phyloP scores from a whole-genome alignment of 805 yeast species.

The Ogataea naganishii region DNA sequence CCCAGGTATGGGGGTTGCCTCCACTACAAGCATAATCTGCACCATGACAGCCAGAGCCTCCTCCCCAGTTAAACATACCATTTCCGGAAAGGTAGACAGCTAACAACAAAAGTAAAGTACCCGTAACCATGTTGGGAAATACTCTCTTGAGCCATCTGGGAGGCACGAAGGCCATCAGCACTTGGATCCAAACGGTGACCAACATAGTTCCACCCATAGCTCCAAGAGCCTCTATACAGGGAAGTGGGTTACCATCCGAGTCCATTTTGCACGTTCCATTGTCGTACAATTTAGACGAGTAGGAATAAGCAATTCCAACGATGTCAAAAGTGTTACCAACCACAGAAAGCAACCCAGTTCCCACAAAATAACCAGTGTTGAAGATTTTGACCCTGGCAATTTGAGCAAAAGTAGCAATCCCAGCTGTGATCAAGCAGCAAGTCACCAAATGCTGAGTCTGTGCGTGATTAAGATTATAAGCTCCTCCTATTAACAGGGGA shows the following conservation, averaged over 20 bases:
- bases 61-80: constrained; percentile 74
- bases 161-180: constrained; percentile 60
- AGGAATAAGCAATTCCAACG: constrained; percentile 57
- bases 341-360: constrained; percentile 74
- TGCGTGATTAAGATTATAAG: constrained; percentile 42
- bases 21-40: constrained; percentile 31
- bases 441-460: constrained; percentile 52
- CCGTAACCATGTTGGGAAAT: constrained; percentile 78
- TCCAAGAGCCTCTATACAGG: constrained; percentile 81
- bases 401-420: constrained; percentile 55
- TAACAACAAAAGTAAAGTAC: constrained; percentile 74
- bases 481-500: constrained; percentile 53
- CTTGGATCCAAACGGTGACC: constrained; percentile 60
- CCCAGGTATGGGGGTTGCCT: constrained; percentile 50
- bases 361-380: constrained; percentile 57
- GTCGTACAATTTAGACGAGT: constrained; percentile 60
- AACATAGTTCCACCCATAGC: constrained; percentile 60
- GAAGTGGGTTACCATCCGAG: constrained; percentile 47
- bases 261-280: constrained; percentile 51
- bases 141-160: constrained; percentile 49
- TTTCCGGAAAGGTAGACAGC: constrained; percentile 54
- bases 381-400: constrained; percentile 65
- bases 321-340: constrained; percentile 81
- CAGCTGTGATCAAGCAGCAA: constrained; percentile 55
- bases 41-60: constrained; percentile 60